Percentiles rank a stretch among this genome's conserved stretches.
These are phyloP conservation scores for Claviceps sp. DNA, from an alignment of 2,329 filamentous ascomycete genomes.

Conservation along the genomic window DNA sequence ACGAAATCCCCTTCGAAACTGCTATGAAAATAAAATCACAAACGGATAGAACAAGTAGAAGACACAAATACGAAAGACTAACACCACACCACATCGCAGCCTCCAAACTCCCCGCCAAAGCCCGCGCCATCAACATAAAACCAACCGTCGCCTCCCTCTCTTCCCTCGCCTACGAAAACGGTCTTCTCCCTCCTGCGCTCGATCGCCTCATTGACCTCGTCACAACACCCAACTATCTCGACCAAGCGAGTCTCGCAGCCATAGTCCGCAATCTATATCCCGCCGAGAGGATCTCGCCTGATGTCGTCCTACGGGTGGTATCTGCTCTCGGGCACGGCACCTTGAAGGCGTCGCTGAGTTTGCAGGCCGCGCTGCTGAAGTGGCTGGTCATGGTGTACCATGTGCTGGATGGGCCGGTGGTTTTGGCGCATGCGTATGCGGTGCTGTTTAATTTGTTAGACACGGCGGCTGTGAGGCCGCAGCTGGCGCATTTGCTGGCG, in stretches of 20 bases:
- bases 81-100: slow-evolving; percentile 24
- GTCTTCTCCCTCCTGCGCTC: slow-evolving; percentile 48
- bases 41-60: not conserved
- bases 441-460: slow-evolving; percentile 73
- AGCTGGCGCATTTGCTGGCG: slow-evolving; percentile 65
- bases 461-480: slow-evolving; percentile 57
- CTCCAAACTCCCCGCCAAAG: slow-evolving; percentile 49
- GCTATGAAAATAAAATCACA: not conserved
- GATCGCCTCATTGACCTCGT: slow-evolving; percentile 52
- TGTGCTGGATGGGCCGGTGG: slow-evolving; percentile 46
- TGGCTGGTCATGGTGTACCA: slow-evolving; percentile 72
- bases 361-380: slow-evolving; percentile 58
- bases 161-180: slow-evolving; percentile 51
- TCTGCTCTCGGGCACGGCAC: slow-evolving; percentile 65
- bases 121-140: slow-evolving; percentile 49
- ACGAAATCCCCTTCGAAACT: no score
- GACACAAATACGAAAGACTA: not conserved
- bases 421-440: slow-evolving; percentile 57
- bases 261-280: slow-evolving; percentile 68
- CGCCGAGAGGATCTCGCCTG: slow-evolving; percentile 44
- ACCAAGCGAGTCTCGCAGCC: slow-evolving; percentile 58
- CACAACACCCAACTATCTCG: slow-evolving; percentile 53
- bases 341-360: slow-evolving; percentile 56
- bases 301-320: slow-evolving; percentile 51
- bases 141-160: slow-evolving; percentile 49